Evolutionary conservation across 225 moss, liverwort and hornwort genomes (phyloP), one percentile per base, ranked within the genome.

Genomic region (Asterella californica): DNA sequence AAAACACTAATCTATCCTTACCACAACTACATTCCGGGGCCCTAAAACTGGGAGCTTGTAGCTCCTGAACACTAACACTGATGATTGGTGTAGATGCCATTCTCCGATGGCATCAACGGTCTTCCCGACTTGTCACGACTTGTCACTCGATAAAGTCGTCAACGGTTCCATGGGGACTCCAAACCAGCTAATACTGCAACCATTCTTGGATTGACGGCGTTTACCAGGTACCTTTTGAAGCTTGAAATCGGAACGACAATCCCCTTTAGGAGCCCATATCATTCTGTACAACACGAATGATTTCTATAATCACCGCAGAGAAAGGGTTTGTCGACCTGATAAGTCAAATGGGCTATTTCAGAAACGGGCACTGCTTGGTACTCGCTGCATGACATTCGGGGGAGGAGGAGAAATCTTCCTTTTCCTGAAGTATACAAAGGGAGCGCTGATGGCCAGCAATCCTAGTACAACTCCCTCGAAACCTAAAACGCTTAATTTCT

Each of bases 401-500:
- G 21, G 10, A 19, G 61, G 45, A 54, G 80, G 33, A 42, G 62
- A 38, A 29, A 77, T 72, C 63, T 80, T 82, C 29, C 71, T 83
- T 78, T 85, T 87, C 32, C 87, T 81, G 63, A 80, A 83, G 74
- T 84, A 80, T 1, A 87, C 87, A 77, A 80, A 84, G 33, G 87
- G 84, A 25, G 84, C 87, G 57, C 82, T 87, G 14, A 87, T 49
- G 60, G 80, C 67, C 46, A 87, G 76, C 61, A 78, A 78, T 17
- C 82, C 78, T 33, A 87, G 80, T 29, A 87, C 81, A 11, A 85
- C 83, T 36, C 87, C 87, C 75, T 87, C 87, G 50, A 87, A 87
- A 11, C 87, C 87, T 57, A 85, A 83, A 62, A 87, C 87, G 32
- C 87, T 87, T 2, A 87, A 78, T 50, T 85, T 87, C 79, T 87